Evolutionary conservation across 139 green algal species (phyloP), one percentile per base, ranked within the genome.

Genomic region (Chlamydomonas eustigma): DNA sequence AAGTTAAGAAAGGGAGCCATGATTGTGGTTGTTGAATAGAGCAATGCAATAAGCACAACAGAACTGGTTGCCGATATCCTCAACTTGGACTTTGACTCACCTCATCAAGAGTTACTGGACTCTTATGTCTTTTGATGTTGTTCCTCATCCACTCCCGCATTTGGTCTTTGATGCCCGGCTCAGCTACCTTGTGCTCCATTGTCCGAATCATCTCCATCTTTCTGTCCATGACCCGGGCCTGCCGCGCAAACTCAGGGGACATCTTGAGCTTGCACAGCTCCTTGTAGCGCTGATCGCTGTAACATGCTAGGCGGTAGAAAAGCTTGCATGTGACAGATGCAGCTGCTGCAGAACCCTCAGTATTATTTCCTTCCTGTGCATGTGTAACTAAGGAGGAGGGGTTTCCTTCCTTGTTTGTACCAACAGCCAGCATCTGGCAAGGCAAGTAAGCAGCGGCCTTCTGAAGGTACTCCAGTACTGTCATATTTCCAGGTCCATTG

Each of bases 221-320:
- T 68, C 67, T 50, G 50, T 84, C 74, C 6, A 91, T 83, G 34
- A 94, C 81, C 12, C 68, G 75, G 51, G 85, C 84, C 3, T 88
- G 76, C 25, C 76, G 86, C 3, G 51, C 44, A 79, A 85, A 93
- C 81, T 97, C 90, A 4, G 81, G 77, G 0, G 89, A 92, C 1
- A 68, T 52, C 67, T 87, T 82, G 50, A 87, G 83, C 2, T 74
- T 58, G 30, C 89, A 76, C 22, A 79, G n/a, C 2, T 81, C 75
- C 28, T 78, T 64, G 80, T 93, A 96, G 44, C 90, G 84, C 30
- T 64, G 65, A 77, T 97, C 93, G 0, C 90, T 85, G 44, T 90
- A 97, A 35, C 86, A 64, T 0, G 93, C 93, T 6, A 97, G 76
- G 39, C 91, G 84, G 80, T 90, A 95, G 64, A 88, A 71, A 2